These are phyloP conservation scores for Tulasnella calospora DNA, from an alignment of 768 basidiomycete species.

Conservation along the genomic window DNA sequence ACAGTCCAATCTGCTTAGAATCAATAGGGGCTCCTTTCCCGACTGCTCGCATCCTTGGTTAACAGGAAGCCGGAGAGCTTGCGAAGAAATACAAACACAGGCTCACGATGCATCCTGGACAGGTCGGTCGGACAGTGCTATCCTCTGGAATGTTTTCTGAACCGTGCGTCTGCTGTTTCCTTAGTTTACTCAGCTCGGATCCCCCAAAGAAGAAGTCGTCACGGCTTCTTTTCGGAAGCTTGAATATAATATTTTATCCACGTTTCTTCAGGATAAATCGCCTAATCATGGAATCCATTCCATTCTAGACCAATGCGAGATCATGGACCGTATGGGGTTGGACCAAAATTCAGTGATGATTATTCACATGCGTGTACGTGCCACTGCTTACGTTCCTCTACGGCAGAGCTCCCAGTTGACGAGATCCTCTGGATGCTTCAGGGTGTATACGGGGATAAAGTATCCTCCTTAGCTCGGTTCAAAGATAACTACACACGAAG, in stretches of 20 bases:
- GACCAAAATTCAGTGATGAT: slow-evolving; percentile 85
- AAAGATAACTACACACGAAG: slow-evolving; percentile 59
- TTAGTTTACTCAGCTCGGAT: slow-evolving; percentile 56
- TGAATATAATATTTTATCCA: slow-evolving; percentile 40
- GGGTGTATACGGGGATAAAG: slow-evolving; percentile 79
- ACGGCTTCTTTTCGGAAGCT: slow-evolving; percentile 74
- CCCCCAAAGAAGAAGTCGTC: slow-evolving; percentile 69
- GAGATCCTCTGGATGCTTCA: slow-evolving; percentile 42
- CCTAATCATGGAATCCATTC: background rate
- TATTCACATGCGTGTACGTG: slow-evolving; percentile 54
- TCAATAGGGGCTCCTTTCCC: background rate
- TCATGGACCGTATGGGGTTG: slow-evolving; percentile 79
- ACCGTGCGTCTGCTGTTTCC: background rate
- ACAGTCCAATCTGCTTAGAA: background rate
- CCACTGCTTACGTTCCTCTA: background rate
- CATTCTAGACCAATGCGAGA: slow-evolving; percentile 63
- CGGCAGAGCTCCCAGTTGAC: background rate
- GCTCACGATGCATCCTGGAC: slow-evolving; percentile 83
- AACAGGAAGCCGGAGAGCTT: slow-evolving; percentile 52
- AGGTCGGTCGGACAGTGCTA: slow-evolving; percentile 48
- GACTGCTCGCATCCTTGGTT: background rate
- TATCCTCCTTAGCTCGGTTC: slow-evolving; percentile 61
- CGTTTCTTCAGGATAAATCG: background rate
- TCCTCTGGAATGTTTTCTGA: background rate
- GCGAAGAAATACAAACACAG: slow-evolving; percentile 70